Evolutionary conservation across 1,284 basidiomycete genomes (phyloP).

Genomic region (Leccinum cinnamomeum): DNA sequence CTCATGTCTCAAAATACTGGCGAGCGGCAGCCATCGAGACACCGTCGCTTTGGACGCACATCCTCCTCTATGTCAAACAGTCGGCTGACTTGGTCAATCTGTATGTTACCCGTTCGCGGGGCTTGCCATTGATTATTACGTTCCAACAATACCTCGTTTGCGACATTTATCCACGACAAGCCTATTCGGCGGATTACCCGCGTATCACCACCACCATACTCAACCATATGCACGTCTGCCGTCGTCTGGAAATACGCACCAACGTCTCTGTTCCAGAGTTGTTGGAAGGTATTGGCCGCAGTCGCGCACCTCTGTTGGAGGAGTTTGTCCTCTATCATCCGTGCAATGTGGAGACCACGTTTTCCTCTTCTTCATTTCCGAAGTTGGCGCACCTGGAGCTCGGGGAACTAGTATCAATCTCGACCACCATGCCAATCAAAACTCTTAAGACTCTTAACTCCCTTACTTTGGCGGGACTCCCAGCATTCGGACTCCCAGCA

Average conservation of each 20-base stretch:
- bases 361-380: conserved; percentile 28
- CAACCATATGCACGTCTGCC: conserved; percentile 26
- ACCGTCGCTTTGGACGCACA: conserved; percentile 28
- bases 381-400: conserved; percentile 27
- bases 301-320: conserved; percentile 27
- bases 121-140: conserved; percentile 22
- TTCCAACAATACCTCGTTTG: conserved; percentile 29
- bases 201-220: conserved; percentile 29
- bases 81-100: conserved; percentile 29
- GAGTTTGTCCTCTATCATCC: conserved; percentile 29
- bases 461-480: conserved; percentile 28
- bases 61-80: conserved; percentile 29
- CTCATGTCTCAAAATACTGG: conserved; percentile 34
- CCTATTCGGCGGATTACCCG: conserved; percentile 21
- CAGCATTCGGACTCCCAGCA: conserved; percentile 25
- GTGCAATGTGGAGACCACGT: conserved; percentile 13
- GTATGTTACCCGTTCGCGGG: conserved; percentile 30
- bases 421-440: conserved; percentile 18
- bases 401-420: conserved; percentile 19
- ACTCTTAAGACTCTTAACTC: conserved; percentile 26
- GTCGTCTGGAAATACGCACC: conserved; percentile 29
- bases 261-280: conserved; percentile 30
- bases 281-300: conserved; percentile 23
- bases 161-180: conserved; percentile 20
- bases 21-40: conserved; percentile 27